phyloP scores from a whole-genome alignment of 1,284 basidiomycete genomes.

The Ceratobasidium sp. region DNA sequence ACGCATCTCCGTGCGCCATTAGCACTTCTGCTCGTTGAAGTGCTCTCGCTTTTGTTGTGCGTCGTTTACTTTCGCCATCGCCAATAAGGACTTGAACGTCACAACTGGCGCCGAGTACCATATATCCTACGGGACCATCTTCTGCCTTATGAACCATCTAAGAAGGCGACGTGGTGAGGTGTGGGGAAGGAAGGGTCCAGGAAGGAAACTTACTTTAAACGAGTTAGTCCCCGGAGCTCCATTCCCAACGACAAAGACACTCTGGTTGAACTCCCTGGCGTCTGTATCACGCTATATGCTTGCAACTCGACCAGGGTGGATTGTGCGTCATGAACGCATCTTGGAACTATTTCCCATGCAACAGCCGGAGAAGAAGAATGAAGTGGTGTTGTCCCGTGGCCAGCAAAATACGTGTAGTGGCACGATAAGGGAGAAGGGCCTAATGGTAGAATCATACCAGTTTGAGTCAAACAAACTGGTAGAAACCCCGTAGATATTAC shows the following conservation, averaged over 20 bases:
- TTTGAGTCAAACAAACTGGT: neutral
- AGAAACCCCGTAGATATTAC: neutral
- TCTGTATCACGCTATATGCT: conserved; percentile 1
- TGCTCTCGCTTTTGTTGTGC: conserved; percentile 23
- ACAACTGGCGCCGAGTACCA: conserved; percentile 31
- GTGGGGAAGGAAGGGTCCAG: neutral
- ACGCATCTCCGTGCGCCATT: conserved; percentile 35
- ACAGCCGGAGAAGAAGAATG: conserved; percentile 25
- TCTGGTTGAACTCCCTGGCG: conserved; percentile 26
- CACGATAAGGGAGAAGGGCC: conserved; percentile 30
- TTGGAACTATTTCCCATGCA: conserved; percentile 22
- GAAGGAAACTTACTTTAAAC: conserved; percentile 4
- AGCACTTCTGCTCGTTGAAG: conserved; percentile 24
- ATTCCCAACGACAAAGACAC: conserved; percentile 35
- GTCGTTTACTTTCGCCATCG: conserved; percentile 8
- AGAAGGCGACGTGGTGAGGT: neutral
- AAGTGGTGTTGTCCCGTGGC: conserved; percentile 7
- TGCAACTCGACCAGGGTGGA: conserved; percentile 11
- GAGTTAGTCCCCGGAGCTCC: conserved; percentile 4
- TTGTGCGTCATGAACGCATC: conserved; percentile 35
- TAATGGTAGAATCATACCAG: neutral
- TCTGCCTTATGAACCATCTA: conserved; percentile 36
- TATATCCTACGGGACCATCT: conserved; percentile 37
- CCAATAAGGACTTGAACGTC: conserved; percentile 31
- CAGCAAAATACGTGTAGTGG: conserved; percentile 42